Base-by-base conservation (phyloP, 169 alveolate species). In the Babesia ovis region DNA sequence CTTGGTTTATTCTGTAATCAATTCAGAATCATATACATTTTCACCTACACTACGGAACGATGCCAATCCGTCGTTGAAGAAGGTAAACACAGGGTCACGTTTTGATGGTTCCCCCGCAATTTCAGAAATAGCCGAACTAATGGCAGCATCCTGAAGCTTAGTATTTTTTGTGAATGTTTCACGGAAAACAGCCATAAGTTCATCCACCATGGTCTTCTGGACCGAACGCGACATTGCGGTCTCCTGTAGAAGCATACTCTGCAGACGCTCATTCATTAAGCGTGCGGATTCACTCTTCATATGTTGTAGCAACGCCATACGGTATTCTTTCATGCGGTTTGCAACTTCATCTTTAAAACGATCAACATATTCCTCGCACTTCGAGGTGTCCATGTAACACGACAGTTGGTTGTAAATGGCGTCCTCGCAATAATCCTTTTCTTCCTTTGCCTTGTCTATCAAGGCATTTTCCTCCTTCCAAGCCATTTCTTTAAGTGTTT, bases 401-500 rank as follows among this genome's bases (percentile, higher is more conserved):
- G 81, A 91, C 79, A 92, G 42, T 37, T 92, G 95, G 32, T 62
- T 62, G 76, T 92, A 91, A 23, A 92, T 83, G 31, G 91, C 86
- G 22, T 88, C 91, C 50, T 92, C 95, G 18, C 93, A 92, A 37
- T 75, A 71, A 22, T 83, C 84, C 77, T 91, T 88, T 31, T 91
- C 90, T 69, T 92, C 89, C 35, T 74, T 68, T 31, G 89, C 90
- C 45, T 89, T 77, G 66, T 88, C 92, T 1, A 84, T 66, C 75
- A 92, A 84, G 23, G 92, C 76, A 62, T 88, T 89, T 32, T 89
- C 92, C 42, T 91, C 95, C 67, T 92, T 92, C 93, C 93, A 89
- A 39, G 87, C 43, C 51, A 73, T 81, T 43, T 89, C 92, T 45
- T 90, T 90, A n/a, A 89, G 46, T 14, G 86, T 76, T 27, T 89